Base-by-base conservation (phyloP, 164 flowering plant species). In the Annona squamosa region DNA sequence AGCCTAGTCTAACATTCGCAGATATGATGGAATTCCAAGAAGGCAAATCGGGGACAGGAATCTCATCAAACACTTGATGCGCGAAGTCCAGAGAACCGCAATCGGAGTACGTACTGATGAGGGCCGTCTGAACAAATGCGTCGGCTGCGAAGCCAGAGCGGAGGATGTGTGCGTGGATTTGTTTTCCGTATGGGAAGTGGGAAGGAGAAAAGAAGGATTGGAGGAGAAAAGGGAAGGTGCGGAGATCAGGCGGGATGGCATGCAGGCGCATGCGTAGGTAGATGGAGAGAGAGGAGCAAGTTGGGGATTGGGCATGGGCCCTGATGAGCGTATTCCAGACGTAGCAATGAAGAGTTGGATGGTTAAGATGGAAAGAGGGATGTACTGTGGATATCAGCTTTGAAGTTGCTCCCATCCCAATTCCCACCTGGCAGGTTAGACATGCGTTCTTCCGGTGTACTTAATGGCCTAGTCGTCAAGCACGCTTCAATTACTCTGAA, bases 141-240 rank as follows among this genome's bases (percentile, higher is more conserved):
- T 83, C 81, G 2, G 45, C 3, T 0, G 46, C 61, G 48, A 77
- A 63, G 26, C 85, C 85, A 3, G 67, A 63, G 41, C 37, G 67
- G 66, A 77, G 42, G 46, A 73, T 61, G 37, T 75, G 79, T 13
- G 82, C 80, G 9, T 83, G 84, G 45, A 73, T 46, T 42, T 16
- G 46, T 3, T 7, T 67, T 1, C 83, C 85, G 2, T 47, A 63
- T 5, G 62, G 69, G 66, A 83, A 75, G 41, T 73, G 74, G 43
- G 77, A 64, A 1, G 75, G 77, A 42, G 77, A 75, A 66, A 12
- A 13, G 80, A 79, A 79, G 48, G 81, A 75, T 3, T 66, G 84
- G 71, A 79, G 80, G 48, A 79, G 80, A 48, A 83, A 81, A 46
- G 84, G 84, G 74, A 79, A 83, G 71, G 85, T 81, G 74, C 76